Conservation (phyloP, 78 protist species). For the Anaeramoeba ignava region DNA sequence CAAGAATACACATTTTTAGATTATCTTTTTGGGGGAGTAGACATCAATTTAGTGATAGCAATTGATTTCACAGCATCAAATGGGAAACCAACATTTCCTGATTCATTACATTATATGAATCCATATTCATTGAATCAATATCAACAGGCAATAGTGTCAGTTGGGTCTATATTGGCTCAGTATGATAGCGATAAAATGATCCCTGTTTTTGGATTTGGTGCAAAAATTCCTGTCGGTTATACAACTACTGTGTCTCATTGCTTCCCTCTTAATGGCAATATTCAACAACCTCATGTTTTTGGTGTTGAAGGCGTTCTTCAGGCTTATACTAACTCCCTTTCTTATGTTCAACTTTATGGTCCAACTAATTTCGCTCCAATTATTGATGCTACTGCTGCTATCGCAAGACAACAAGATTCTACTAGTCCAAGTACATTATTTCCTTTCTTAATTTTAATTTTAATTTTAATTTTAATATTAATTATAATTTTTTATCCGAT, state of each 20-base stretch:
- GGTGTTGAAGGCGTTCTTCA: constrained; percentile 9
- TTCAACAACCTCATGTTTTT: background rate
- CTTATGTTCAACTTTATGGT: background rate
- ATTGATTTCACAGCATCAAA: no score
- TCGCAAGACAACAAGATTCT: constrained; percentile 5
- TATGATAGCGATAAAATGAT: constrained; percentile 47
- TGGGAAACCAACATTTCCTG: no score
- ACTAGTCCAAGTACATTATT: no score
- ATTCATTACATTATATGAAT: constrained; percentile 7
- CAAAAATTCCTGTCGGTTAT: constrained; percentile 12
- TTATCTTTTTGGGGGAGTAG: no score
- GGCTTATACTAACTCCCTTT: constrained; percentile 8
- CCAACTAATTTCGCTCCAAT: constrained; percentile 22
- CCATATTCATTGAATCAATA: constrained; percentile 20
- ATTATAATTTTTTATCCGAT: no score
- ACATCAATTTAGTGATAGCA: no score
- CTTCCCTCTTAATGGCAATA: constrained; percentile 32
- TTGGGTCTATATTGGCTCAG: constrained; percentile 34
- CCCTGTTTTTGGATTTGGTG: constrained; percentile 72
- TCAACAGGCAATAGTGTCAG: constrained; percentile 9
- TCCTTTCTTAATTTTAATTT: no score
- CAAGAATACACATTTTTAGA: no score
- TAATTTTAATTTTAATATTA: no score
- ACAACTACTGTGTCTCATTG: constrained; percentile 36
- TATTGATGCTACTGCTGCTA: background rate